Evolutionary conservation across 1,139 yeast genomes (phyloP), one percentile per base, ranked within the genome.

Genomic region (Wickerhamomyces sp.): DNA sequence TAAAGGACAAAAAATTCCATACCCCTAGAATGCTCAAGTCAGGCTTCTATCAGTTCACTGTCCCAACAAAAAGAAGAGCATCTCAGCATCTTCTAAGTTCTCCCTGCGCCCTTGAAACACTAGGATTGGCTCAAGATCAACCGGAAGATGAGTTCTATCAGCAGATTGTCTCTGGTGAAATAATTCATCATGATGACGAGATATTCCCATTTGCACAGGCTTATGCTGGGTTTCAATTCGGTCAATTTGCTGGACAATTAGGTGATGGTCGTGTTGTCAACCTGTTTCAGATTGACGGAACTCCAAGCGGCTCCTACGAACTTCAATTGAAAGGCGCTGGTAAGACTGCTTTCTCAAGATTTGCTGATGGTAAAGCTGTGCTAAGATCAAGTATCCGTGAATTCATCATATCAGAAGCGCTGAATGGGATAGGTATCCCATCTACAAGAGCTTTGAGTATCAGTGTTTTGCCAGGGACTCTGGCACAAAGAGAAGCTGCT

Each of bases 361-460:
- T 91, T 72, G 98, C 97, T 0, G 99, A 93, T 65, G 99, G 99
- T 2, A 90, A 89, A 59, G 98, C 98, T 0, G 95, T 90, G 3
- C 61, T 93, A 27, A 67, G 97, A 51, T 88, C 97, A 3, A 82
- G 95, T 35, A 81, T 93, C 36, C 72, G 98, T 39, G 99, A 93
- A 62, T 91, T 87, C 49, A 72, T 91, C 45, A 86, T 87, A 2
- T 84, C 94, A 5, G 99, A 93, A 60, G 82, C 87, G 40, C 70
- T 91, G 45, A 66, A 85, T 61, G 86, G 91, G 2, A 74, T 93
- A 34, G 94, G 95, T 0, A 81, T 93, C 10, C 96, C 98, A 1
- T 72, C 95, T 0, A 84, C 97, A 0, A 70, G 98, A 47, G 96
- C 96, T 0, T 65, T 93, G 40, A 74, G 95, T 1, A 63, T 93